Percentiles rank a stretch among this genome's conserved stretches.
phyloP scores from a whole-genome alignment of 2,329 filamentous ascomycete genomes.

The Aphanocladium album region DNA sequence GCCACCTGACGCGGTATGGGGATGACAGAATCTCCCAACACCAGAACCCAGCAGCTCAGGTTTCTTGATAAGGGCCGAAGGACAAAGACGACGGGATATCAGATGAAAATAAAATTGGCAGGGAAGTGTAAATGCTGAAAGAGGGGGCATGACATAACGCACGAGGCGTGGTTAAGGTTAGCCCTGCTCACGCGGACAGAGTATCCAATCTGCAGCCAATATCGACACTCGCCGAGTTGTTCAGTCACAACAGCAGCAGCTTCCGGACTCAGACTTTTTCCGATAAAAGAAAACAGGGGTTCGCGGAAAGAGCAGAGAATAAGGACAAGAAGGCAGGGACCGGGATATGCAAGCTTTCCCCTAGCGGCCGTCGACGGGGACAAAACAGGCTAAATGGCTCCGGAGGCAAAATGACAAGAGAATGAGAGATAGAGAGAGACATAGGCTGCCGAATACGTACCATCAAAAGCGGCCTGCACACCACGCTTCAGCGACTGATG shows the following conservation, averaged over 20 bases:
- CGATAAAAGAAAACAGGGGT: not conserved
- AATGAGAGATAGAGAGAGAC: not conserved
- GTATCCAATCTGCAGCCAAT: not conserved
- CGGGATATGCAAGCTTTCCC: slow-evolving; percentile 1
- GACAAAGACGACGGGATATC: not conserved
- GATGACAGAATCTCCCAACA: not conserved
- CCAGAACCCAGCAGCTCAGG: not conserved
- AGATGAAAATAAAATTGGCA: not conserved
- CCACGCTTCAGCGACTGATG: slow-evolving; percentile 50
- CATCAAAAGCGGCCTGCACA: slow-evolving; percentile 57
- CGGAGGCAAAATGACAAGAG: not conserved
- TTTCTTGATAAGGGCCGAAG: not conserved
- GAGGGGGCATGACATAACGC: not conserved
- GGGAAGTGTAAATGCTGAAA: not conserved
- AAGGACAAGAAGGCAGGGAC: not conserved
- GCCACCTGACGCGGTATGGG: not conserved
- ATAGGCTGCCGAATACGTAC: slow-evolving; percentile 34
- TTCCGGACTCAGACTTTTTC: slow-evolving; percentile 4
- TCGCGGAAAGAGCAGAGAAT: not conserved
- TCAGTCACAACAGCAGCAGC: not conserved
- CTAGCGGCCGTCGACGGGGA: not conserved
- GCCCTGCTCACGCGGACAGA: not conserved
- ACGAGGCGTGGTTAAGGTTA: not conserved
- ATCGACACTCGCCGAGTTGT: slow-evolving; percentile 3
- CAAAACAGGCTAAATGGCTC: slow-evolving; percentile 13